Base-by-base conservation (phyloP, 306 rosid genomes). In the Lathyrus tuberosus region DNA sequence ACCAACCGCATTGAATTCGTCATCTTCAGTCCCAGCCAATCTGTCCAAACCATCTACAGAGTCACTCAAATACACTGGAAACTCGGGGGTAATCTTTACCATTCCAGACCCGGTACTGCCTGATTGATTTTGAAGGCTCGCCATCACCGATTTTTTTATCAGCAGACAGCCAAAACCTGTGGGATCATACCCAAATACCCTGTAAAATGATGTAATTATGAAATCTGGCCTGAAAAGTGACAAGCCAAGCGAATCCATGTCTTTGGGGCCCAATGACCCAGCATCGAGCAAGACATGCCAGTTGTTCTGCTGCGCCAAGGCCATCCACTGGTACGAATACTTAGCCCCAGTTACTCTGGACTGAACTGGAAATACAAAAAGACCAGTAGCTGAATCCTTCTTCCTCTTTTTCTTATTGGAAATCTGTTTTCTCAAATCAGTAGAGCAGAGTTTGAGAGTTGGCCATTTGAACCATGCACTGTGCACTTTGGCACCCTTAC, bases 401-500 rank as follows among this genome's bases (percentile, higher is more conserved):
- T 88, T 93, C 97, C 85, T 70, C 74, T 69, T 86, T 89, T 88
- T 94, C 88, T 94, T 94, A 77, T 52, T 90, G 2, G 87, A 74
- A 82, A 94, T 88, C 72, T 90, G 97, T 86, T 90, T 90, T 62
- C 98, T 90, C 88, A 94, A 83, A 83, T 94, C 98, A 31, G 90
- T 88, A 40, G 98, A 88, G 74, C 98, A 94, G 38, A 90, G 91
- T 63, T 93, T 93, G 83, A 93, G 79, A 38, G 98, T 90, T 57
- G 98, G 98, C 98, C 98, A 93, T 76, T 88, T 90, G 76, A 90
- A 93, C 98, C 98, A 93, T 0, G 98, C 96, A 67, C 94, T 93
- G 58, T 84, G 62, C 38, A 83, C 97, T 74, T 90, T 90, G 2
- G 98, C 98, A 65, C 98, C 97, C 81, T 93, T 90, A 80, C 85